phyloP scores from a whole-genome alignment of 345 rosid genomes.

The Crucihimalaya himalaica region DNA sequence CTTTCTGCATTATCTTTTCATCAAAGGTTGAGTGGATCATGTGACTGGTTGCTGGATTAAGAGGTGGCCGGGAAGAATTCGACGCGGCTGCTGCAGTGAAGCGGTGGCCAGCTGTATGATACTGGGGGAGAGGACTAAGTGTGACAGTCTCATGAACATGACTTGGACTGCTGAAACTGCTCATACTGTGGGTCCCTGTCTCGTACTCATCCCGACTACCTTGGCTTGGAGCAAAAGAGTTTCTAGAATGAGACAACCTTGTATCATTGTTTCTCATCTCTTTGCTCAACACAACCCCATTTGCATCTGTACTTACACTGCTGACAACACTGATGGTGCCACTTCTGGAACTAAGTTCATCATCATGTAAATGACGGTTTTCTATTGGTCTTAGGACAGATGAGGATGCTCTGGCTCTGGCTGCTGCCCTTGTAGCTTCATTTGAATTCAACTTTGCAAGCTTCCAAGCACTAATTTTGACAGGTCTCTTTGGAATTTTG shows the following conservation, averaged over 20 bases:
- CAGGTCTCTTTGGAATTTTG: conserved; percentile 69
- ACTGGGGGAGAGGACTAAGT: conserved; percentile 85
- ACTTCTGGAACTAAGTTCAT: conserved; percentile 74
- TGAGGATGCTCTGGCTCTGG: conserved; percentile 96
- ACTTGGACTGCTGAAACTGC: conserved; percentile 94
- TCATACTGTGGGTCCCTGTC: conserved; percentile 76
- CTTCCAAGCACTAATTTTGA: conserved; percentile 85
- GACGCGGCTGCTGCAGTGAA: conserved; percentile 36
- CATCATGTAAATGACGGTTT: conserved; percentile 53
- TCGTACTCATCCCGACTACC: conserved; percentile 90
- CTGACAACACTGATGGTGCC: conserved; percentile 79
- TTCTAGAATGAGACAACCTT: conserved; percentile 50
- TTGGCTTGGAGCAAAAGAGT: conserved; percentile 85
- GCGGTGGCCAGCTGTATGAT: conserved; percentile 50
- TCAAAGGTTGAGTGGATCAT: conserved; percentile 49
- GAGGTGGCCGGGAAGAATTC: conserved; percentile 47
- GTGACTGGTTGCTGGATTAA: conserved; percentile 47
- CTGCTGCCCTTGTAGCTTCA: conserved; percentile 90
- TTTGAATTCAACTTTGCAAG: conserved; percentile 84
- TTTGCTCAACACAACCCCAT: conserved; percentile 48
- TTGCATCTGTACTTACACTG: conserved; percentile 74
- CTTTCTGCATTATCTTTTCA: conserved; percentile 62
- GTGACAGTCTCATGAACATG: conserved; percentile 74
- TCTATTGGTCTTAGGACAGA: conserved; percentile 83
- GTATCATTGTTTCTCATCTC: conserved; percentile 56